Evolutionary conservation across 2,329 filamentous ascomycete genomes (phyloP), one percentile per base, ranked within the genome.

Genomic region (Sclerotinia borealis): DNA sequence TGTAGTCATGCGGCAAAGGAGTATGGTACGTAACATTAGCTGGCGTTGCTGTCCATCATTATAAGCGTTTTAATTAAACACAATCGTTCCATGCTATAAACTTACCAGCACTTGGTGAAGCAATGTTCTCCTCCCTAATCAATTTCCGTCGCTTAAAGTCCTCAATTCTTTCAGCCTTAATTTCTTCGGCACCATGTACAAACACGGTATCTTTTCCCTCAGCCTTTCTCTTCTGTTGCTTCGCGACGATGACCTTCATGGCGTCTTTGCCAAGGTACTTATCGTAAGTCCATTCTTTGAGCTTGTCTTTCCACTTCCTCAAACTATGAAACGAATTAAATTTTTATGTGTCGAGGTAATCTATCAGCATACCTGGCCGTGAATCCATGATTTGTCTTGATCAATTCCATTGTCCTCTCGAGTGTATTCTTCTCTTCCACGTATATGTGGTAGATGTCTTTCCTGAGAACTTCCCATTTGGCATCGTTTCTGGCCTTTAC

Each of bases 331-430:
- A 13, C 2, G 15, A 17, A 22, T 59, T 36, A 47, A 27, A 47
- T 0, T 15, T 39, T 39, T 15, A 15, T 39, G 13, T 39, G 3
- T 15, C 13, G 5, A 15, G 37, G 13, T 15, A 39, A 39, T 15
- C 11, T 13, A 39, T 17, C 9, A 22, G 3, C 15, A 27, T 29
- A 63, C 52, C 52, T 59, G 11, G 52, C 27, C 37, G 64, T 65
- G 22, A 50, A 65, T 73, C 67, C 58, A 79, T 80, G 77, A 78
- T 78, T 19, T 66, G 75, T 64, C 73, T 78, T 68, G 66, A 79
- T 51, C 74, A 49, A 15, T 25, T n/a, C 5, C 34, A 39, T 63
- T 7, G 45, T 58, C 8, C 50, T 22, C 22, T 41, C 43, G 5
- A 63, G 51, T 4, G 61, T 50, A 6, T n/a, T n/a, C 15, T 58